These are phyloP conservation scores for Globisporangium abappressorium DNA, from an alignment of 352 stramenopile species.

Conservation along the genomic window DNA sequence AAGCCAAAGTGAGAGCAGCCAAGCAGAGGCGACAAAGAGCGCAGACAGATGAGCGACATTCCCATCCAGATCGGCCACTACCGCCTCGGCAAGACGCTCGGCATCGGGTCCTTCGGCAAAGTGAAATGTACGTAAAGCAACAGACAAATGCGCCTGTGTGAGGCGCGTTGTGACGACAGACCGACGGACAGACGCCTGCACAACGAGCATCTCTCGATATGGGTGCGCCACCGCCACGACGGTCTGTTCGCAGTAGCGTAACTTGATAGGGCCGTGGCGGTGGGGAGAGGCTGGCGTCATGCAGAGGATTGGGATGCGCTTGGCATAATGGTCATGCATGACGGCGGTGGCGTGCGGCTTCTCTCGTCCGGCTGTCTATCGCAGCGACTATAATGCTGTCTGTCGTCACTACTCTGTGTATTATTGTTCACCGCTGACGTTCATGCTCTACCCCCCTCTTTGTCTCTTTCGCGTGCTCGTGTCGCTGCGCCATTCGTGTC, in stretches of 20 bases:
- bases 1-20: neutral
- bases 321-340: neutral
- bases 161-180: neutral
- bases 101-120: conserved; percentile 99
- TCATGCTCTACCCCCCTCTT: neutral
- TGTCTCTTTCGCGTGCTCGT: neutral
- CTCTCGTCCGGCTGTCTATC: neutral
- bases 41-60: conserved; percentile 64
- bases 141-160: neutral
- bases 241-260: neutral
- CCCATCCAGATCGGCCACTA: conserved; percentile 97
- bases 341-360: neutral
- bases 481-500: neutral
- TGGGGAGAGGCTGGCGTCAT: neutral
- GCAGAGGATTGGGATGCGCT: neutral
- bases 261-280: neutral
- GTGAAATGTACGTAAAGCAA: conserved; percentile 88
- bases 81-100: conserved; percentile 98
- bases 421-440: conserved; percentile 8
- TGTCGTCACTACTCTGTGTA: neutral
- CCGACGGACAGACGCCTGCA: neutral
- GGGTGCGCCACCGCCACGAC: neutral
- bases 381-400: neutral
- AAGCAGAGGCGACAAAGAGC: neutral
- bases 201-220: neutral